phyloP scores from a whole-genome alignment of 2,329 filamentous ascomycete species.

The Paraphoma chrysanthemicola region DNA sequence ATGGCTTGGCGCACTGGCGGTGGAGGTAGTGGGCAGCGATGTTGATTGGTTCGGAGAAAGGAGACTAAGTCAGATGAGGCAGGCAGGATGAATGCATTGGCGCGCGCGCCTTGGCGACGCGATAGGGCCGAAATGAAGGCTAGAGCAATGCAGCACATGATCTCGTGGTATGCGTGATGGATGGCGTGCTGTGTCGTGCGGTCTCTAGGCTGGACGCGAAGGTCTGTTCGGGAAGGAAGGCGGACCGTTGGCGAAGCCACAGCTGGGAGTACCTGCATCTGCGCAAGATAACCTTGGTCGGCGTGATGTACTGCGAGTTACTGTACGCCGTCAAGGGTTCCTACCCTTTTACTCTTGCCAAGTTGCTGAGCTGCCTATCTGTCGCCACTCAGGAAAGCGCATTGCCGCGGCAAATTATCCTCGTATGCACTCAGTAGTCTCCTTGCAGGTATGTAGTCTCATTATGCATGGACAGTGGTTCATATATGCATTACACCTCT shows the following conservation, averaged over 20 bases:
- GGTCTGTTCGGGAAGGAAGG: conserved; percentile 27
- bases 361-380: no score
- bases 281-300: neutral
- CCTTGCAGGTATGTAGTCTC: neutral
- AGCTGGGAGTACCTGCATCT: neutral
- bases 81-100: conserved; percentile 19
- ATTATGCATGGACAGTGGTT: neutral
- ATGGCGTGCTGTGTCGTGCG: conserved; percentile 16
- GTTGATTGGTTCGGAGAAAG: conserved; percentile 24
- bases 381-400: neutral
- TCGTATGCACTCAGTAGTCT: neutral
- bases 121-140: conserved; percentile 19
- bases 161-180: conserved; percentile 17
- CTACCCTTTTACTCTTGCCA: no score
- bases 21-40: neutral
- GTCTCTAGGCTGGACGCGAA: conserved; percentile 18
- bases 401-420: neutral
- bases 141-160: conserved; percentile 8
- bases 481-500: no score
- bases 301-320: neutral
- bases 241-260: conserved; percentile 9
- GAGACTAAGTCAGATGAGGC: conserved; percentile 15
- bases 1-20: conserved; percentile 26
- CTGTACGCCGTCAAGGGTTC: no score
- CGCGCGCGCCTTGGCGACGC: conserved; percentile 17